Evolutionary conservation across 345 rosid species (phyloP).

Genomic region (Euphorbia pulcherrima): DNA sequence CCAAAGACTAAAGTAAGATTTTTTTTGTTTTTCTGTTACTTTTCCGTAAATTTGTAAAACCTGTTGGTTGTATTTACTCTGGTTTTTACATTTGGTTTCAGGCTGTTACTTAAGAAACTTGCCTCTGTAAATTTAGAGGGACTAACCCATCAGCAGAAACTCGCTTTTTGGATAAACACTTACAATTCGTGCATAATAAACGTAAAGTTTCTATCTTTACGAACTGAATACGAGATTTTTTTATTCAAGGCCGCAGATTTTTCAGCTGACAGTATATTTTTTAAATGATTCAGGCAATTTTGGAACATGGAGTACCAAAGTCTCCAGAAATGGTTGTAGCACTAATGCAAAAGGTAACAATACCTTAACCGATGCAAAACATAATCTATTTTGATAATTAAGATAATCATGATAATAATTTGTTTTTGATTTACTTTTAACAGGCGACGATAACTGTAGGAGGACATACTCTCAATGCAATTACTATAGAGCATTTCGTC

Average conservation of each 20-base stretch:
- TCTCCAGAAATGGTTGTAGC: conserved; percentile 76
- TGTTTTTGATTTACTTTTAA: conserved; percentile 12
- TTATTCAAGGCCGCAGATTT: neutral
- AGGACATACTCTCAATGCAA: conserved; percentile 67
- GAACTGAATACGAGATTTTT: neutral
- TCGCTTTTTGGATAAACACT: conserved; percentile 93
- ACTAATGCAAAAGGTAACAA: conserved; percentile 74
- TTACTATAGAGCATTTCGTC: conserved; percentile 87
- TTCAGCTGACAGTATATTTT: neutral
- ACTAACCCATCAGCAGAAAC: conserved; percentile 85
- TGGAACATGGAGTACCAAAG: conserved; percentile 77
- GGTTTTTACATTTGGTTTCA: conserved; percentile 29
- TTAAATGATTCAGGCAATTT: conserved; percentile 47
- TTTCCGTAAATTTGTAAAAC: conserved; percentile 1
- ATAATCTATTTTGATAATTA: neutral
- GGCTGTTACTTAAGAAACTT: conserved; percentile 73
- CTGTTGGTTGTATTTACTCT: conserved; percentile 11
- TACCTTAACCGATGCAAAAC: neutral
- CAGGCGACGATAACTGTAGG: conserved; percentile 81
- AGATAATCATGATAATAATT: neutral
- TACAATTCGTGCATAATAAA: conserved; percentile 84
- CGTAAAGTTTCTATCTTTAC: conserved; percentile 40
- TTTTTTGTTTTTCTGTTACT: conserved; percentile 2
- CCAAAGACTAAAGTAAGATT: conserved; percentile 69
- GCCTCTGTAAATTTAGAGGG: conserved; percentile 55